Evolutionary conservation across 345 rosid species (phyloP), one percentile per base, ranked within the genome.

Genomic region (Arabis alpina): DNA sequence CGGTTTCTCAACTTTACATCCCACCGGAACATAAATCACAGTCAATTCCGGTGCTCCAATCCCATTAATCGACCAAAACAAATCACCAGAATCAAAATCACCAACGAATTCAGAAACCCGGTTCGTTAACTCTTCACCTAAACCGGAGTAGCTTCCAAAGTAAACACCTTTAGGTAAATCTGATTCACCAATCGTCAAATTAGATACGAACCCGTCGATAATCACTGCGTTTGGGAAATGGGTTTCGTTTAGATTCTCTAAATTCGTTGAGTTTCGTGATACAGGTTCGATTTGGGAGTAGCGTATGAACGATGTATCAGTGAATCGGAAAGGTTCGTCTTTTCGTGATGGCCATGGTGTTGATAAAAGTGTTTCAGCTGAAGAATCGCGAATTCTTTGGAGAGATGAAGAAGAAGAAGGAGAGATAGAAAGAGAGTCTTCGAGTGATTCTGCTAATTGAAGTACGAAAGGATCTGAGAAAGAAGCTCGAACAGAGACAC

Each of bases 391-490:
- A 64, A 94, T 84, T 37, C 84, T 86, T 50, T 88, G 93, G 58
- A 91, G 85, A 48, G 89, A 76, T 16, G 54, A 19, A 10, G 86
- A 71, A 10, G 86, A 71, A 55, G 74, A 11, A 24, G 86, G 43
- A 61, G 70, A 62, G 63, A 89, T 54, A 2, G 86, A 72, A 19
- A 85, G 81, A 28, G 96, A 88, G 40, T 89, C 99, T 79, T 94
- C 97, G n/a, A 91, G 86, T 30, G 95, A 72, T 71, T 91, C 96
- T 0, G 99, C 97, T 43, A 94, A 76, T 53, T 86, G 84, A 70
- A 94, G 89, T 42, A 91, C 97, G 52, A 85, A 87, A 27, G 91
- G 95, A 76, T 94, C 99, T 34, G 97, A 89, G 83, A 89, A 89
- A 39, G 88, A 74, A 36, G 86, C 62, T 66, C 77, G 84, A 54